Conservation (phyloP, 192 early-diverging fungal species). For the Coemansia sp. region DNA sequence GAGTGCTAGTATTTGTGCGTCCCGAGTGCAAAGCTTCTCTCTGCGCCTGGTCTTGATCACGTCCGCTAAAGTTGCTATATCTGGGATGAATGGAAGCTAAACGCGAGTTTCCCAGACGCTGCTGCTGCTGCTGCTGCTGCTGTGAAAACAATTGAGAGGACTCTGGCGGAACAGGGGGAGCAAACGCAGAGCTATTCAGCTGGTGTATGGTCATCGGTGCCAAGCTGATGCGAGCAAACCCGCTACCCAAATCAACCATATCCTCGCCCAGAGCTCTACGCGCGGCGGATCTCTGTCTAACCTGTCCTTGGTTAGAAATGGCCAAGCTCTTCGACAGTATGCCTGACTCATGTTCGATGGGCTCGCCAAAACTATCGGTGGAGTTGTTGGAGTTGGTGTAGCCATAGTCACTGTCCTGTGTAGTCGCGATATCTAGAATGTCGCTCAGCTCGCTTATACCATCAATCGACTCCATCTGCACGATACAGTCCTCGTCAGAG, state of each 20-base stretch:
- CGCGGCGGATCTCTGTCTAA: neutral
- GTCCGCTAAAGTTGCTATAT: neutral
- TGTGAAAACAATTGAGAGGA: neutral
- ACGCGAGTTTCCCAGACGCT: neutral
- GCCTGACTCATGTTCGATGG: constrained; percentile 39
- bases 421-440: constrained; percentile 24
- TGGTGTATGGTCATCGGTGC: constrained; percentile 29
- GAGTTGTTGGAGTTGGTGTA: constrained; percentile 45
- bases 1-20: constrained; percentile 31
- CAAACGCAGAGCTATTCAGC: constrained; percentile 12
- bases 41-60: neutral
- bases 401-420: constrained; percentile 33
- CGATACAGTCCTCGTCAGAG: constrained; percentile 14
- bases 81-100: neutral
- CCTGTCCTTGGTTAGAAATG: constrained; percentile 3
- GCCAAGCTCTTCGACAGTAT: constrained; percentile 36
- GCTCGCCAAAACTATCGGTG: constrained; percentile 53
- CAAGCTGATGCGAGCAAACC: constrained; percentile 12
- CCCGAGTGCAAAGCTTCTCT: constrained; percentile 16
- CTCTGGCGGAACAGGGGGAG: neutral
- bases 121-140: neutral
- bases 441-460: constrained; percentile 42
- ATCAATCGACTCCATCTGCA: constrained; percentile 52
- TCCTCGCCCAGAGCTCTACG: neutral
- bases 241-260: constrained; percentile 7